These are phyloP conservation scores for Ogataea ramenticola DNA, from an alignment of 805 yeast species.

Conservation along the genomic window DNA sequence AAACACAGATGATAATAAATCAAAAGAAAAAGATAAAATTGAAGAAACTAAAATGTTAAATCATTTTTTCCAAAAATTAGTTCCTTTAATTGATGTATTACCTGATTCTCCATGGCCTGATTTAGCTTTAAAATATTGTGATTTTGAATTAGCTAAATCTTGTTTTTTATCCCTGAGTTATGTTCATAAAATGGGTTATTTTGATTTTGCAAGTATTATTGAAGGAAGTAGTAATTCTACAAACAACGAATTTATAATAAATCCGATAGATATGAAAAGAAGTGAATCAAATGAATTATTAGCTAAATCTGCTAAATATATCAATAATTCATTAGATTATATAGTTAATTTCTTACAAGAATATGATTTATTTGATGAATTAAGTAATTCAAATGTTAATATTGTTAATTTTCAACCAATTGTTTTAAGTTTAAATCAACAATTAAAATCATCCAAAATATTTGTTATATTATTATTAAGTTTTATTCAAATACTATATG, in stretches of 20 bases:
- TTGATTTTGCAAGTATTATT: not conserved
- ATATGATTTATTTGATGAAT: conserved; percentile 7
- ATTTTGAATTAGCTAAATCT: conserved; percentile 39
- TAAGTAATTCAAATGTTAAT: conserved; percentile 4
- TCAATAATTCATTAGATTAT: conserved; percentile 39
- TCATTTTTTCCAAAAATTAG: conserved; percentile 32
- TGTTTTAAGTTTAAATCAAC: not conserved
- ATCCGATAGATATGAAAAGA: not conserved
- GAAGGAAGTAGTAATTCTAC: no score
- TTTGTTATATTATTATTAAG: conserved; percentile 30
- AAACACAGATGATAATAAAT: no score
- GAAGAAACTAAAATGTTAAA: conserved; percentile 7
- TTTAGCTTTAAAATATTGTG: conserved; percentile 40
- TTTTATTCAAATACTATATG: conserved; percentile 33
- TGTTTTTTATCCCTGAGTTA: conserved; percentile 43
- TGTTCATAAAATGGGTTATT: conserved; percentile 29
- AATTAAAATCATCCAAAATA: conserved; percentile 7
- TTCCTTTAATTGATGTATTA: conserved; percentile 32
- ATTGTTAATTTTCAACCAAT: conserved; percentile 1
- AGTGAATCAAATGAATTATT: conserved; percentile 24
- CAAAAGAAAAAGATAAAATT: not conserved
- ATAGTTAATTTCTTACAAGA: conserved; percentile 30
- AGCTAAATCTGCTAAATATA: conserved; percentile 37
- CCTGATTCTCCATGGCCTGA: conserved; percentile 45
- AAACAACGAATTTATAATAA: no score